These are phyloP conservation scores for Arthrobotrys sphaeroides DNA, from an alignment of 2,329 filamentous ascomycete species.

Conservation along the genomic window DNA sequence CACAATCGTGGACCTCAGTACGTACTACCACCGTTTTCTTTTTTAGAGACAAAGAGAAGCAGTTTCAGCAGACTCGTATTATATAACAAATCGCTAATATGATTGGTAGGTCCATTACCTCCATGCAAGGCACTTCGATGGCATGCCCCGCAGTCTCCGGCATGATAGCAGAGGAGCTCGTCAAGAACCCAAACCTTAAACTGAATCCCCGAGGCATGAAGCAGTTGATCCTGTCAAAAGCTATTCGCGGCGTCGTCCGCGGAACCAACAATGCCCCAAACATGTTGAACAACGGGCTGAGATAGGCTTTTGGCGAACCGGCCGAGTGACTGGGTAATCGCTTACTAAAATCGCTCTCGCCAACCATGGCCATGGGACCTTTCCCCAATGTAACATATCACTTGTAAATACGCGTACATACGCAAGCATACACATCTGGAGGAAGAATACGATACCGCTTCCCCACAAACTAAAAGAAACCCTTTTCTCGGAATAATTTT, in stretches of 20 bases:
- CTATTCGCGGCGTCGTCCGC: constrained; percentile 23
- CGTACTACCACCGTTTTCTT: background rate
- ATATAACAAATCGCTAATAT: constrained; percentile 1
- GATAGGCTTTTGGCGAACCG: constrained; percentile 1
- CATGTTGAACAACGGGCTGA: constrained; percentile 45
- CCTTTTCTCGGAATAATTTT: background rate
- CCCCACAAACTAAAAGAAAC: background rate
- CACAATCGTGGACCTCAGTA: constrained; percentile 61
- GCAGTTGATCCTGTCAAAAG: constrained; percentile 28
- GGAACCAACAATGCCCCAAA: constrained; percentile 38
- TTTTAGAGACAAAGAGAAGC: no score
- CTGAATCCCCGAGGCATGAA: constrained; percentile 56
- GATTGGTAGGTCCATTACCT: constrained; percentile 63
- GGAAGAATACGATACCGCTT: background rate
- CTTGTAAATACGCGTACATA: background rate
- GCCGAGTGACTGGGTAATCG: no score
- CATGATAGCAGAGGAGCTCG: constrained; percentile 56
- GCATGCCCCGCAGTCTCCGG: constrained; percentile 63
- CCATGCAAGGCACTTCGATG: constrained; percentile 66
- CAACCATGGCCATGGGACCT: no score
- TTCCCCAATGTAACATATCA: background rate
- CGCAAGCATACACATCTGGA: background rate
- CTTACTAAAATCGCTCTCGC: no score
- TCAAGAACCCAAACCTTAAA: constrained; percentile 51
- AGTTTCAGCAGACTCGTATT: background rate